Conservation (phyloP, 371 early-diverging fungal genomes). For the Umbelopsis sp. region DNA sequence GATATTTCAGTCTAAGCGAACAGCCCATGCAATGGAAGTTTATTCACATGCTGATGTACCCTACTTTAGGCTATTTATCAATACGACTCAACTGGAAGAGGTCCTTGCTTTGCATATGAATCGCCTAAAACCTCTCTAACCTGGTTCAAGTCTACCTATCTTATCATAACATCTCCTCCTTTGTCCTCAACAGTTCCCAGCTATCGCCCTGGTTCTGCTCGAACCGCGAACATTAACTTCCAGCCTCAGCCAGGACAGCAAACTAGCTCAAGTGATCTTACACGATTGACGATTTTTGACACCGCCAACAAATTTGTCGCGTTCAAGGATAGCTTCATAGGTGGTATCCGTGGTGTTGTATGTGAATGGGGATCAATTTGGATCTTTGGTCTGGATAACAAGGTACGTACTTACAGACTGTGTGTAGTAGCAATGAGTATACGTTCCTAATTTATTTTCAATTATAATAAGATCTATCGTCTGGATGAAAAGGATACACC, state of each 20-base stretch:
- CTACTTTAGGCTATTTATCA: slow-evolving; percentile 78
- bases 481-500: slow-evolving; percentile 88
- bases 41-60: not conserved
- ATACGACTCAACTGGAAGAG: slow-evolving; percentile 90
- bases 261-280: slow-evolving; percentile 45
- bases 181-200: slow-evolving; percentile 50
- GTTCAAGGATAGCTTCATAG: slow-evolving; percentile 73
- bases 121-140: slow-evolving; percentile 73
- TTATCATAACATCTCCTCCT: slow-evolving; percentile 75
- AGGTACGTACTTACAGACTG: slow-evolving; percentile 45
- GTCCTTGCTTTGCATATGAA: slow-evolving; percentile 92
- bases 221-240: slow-evolving; percentile 38
- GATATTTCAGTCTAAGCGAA: not conserved
- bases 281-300: slow-evolving; percentile 88
- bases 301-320: slow-evolving; percentile 90
- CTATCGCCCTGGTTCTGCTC: slow-evolving; percentile 21
- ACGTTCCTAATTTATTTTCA: not conserved
- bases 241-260: slow-evolving; percentile 21
- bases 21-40: not conserved
- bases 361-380: slow-evolving; percentile 93
- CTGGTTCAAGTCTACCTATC: slow-evolving; percentile 78
- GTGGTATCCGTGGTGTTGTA: slow-evolving; percentile 69
- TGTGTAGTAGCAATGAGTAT: not conserved
- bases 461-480: slow-evolving; percentile 67
- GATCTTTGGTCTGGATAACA: slow-evolving; percentile 80